A percentile compares a stretch with the other conserved stretches of the same genome.
Conservation (phyloP, 2,329 filamentous ascomycete genomes). For the Cladosporium oxysporum region DNA sequence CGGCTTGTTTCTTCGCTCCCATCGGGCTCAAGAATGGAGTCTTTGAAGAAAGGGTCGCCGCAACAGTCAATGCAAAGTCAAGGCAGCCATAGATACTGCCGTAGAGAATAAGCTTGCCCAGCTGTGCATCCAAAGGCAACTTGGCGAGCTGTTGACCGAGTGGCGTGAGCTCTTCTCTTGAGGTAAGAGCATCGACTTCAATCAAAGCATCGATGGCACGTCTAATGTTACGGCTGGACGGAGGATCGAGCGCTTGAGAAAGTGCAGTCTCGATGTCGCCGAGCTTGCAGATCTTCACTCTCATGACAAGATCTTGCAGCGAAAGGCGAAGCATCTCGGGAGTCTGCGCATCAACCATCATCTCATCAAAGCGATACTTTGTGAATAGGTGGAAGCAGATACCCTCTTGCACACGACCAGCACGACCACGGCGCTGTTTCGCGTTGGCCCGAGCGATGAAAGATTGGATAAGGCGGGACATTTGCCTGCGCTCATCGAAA, state of each 20-base stretch:
- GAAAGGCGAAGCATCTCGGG: slow-evolving; percentile 95
- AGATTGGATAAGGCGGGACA: slow-evolving; percentile 87
- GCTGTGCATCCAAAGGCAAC: slow-evolving; percentile 87
- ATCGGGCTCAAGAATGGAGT: slow-evolving; percentile 89
- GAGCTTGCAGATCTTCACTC: slow-evolving; percentile 96
- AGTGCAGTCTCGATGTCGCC: slow-evolving; percentile 91
- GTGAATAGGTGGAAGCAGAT: slow-evolving; percentile 97
- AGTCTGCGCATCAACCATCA: slow-evolving; percentile 88
- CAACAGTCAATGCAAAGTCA: slow-evolving; percentile 87
- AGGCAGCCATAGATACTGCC: slow-evolving; percentile 86
- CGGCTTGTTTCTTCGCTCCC: slow-evolving; percentile 78
- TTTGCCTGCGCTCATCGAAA: slow-evolving; percentile 88
- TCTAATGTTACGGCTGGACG: slow-evolving; percentile 87
- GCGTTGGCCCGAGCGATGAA: slow-evolving; percentile 96
- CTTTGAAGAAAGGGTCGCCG: slow-evolving; percentile 91
- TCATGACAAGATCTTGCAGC: slow-evolving; percentile 89
- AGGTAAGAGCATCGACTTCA: slow-evolving; percentile 86
- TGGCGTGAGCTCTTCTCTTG: slow-evolving; percentile 78
- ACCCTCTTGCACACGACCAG: slow-evolving; percentile 91
- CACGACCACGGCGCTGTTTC: slow-evolving; percentile 89
- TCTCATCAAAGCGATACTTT: slow-evolving; percentile 78
- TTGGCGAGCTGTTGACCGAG: slow-evolving; percentile 85
- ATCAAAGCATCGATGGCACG: slow-evolving; percentile 89
- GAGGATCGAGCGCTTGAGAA: slow-evolving; percentile 83
- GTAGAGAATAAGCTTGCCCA: slow-evolving; percentile 88